Evolutionary conservation across 306 rosid species (phyloP).

Genomic region (Begonia peltatifolia): DNA sequence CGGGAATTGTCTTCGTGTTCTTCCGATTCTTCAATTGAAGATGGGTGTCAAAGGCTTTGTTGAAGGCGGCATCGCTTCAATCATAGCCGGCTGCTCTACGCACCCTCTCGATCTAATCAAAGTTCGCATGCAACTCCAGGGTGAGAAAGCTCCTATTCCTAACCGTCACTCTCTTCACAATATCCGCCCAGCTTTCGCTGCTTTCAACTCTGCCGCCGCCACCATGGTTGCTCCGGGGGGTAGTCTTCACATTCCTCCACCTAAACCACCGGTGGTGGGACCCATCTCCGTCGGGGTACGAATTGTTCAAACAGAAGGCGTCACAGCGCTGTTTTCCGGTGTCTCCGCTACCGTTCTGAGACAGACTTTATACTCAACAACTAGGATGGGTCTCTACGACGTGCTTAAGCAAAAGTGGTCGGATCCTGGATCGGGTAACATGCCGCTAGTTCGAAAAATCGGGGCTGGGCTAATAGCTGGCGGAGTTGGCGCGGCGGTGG

Average conservation of each 20-base stretch:
- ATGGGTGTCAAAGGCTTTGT: conserved; percentile 40
- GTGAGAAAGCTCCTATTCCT: too few species aligned
- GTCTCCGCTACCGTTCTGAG: too few species aligned
- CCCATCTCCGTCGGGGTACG: conserved; percentile 19
- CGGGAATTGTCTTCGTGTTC: not conserved
- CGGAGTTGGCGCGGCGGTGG: conserved; percentile 64
- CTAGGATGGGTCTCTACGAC: too few species aligned
- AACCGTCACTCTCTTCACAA: conserved; percentile 13
- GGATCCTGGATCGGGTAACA: conserved; percentile 27
- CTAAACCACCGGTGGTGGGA: conserved; percentile 5
- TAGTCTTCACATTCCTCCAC: conserved; percentile 1
- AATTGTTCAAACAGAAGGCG: too few species aligned
- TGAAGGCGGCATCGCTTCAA: conserved; percentile 37
- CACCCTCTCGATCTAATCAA: conserved; percentile 69
- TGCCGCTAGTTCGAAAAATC: conserved; percentile 32
- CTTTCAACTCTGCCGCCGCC: conserved; percentile 17
- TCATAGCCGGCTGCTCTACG: conserved; percentile 45
- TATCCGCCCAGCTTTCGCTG: conserved; percentile 40
- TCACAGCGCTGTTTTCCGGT: too few species aligned
- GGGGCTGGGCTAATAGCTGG: conserved; percentile 58
- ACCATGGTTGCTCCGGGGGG: conserved; percentile 6
- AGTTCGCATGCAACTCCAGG: conserved; percentile 80
- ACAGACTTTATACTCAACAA: too few species aligned
- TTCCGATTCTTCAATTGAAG: not conserved
- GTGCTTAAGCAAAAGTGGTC: conserved; percentile 38